phyloP scores from a whole-genome alignment of 1,284 basidiomycete genomes.

The Cryptococcus maquisensis region DNA sequence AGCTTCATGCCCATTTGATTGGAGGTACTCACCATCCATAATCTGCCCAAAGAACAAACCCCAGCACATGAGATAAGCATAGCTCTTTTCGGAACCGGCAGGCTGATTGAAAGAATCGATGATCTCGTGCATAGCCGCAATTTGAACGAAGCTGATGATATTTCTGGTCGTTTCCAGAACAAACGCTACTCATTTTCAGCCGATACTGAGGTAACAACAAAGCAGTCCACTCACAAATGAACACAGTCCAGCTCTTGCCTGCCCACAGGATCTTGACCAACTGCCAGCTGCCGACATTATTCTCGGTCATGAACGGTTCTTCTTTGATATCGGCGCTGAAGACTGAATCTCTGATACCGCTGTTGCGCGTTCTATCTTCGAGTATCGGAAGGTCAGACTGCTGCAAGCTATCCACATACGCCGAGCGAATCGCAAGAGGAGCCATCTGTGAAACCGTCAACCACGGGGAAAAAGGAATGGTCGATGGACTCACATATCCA shows the following conservation, averaged over 20 bases:
- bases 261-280: constrained; percentile 33
- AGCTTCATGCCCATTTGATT: neutral
- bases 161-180: constrained; percentile 30
- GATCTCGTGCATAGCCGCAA: constrained; percentile 39
- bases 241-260: constrained; percentile 26
- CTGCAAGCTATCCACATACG: constrained; percentile 25
- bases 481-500: constrained; percentile 34
- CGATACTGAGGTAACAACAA: neutral
- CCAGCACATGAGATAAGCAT: constrained; percentile 45
- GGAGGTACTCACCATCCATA: constrained; percentile 21
- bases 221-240: constrained; percentile 28
- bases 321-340: constrained; percentile 5
- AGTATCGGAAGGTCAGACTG: constrained; percentile 41
- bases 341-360: constrained; percentile 12
- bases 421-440: constrained; percentile 24
- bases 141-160: constrained; percentile 30
- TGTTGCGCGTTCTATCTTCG: constrained; percentile 32
- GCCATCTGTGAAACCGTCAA: constrained; percentile 18
- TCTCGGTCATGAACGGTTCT: constrained; percentile 1
- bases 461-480: neutral
- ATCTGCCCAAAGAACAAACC: constrained; percentile 40
- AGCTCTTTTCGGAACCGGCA: constrained; percentile 25
- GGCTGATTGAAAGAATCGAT: constrained; percentile 32
- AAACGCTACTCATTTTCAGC: constrained; percentile 19
- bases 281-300: constrained; percentile 20